Evolutionary conservation across 1,139 yeast species (phyloP).

Genomic region (Kodamaea fungicola): DNA sequence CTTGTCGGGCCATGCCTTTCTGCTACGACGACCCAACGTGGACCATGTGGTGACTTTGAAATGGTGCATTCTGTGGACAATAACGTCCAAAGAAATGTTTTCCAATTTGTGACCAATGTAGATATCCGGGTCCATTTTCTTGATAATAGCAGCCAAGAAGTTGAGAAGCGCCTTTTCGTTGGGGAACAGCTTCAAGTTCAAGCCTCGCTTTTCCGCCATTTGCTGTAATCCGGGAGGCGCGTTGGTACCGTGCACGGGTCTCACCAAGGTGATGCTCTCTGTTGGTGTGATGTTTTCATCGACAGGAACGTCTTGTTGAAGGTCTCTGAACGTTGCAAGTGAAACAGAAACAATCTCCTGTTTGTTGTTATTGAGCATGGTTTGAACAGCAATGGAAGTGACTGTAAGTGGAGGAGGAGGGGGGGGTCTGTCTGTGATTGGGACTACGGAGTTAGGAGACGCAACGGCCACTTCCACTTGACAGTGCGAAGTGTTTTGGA

Average conservation of each 20-base stretch:
- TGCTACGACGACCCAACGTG: conserved; percentile 75
- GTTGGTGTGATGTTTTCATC: conserved; percentile 53
- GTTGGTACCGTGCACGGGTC: conserved; percentile 61
- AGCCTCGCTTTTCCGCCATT: conserved; percentile 48
- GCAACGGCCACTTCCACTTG: conserved; percentile 64
- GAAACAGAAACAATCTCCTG: conserved; percentile 90
- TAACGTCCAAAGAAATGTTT: conserved; percentile 70
- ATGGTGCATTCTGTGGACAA: conserved; percentile 79
- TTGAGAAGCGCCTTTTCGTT: conserved; percentile 73
- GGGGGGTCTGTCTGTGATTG: conserved; percentile 40
- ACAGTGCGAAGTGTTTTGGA: conserved; percentile 77
- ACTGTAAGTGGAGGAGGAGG: conserved; percentile 63
- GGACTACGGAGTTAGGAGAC: conserved; percentile 48
- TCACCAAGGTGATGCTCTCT: conserved; percentile 62
- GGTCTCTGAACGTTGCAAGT: conserved; percentile 59
- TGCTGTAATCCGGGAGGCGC: conserved; percentile 74
- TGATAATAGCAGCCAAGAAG: conserved; percentile 69
- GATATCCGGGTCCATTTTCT: conserved; percentile 82
- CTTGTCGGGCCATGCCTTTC: conserved; percentile 73
- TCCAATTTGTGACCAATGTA: conserved; percentile 86
- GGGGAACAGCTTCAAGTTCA: conserved; percentile 55
- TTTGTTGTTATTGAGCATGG: conserved; percentile 72
- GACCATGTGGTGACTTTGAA: conserved; percentile 74
- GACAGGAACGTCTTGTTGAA: conserved; percentile 73
- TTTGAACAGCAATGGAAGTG: conserved; percentile 75